These are phyloP conservation scores for Entomortierella beljakovae DNA, from an alignment of 192 early-diverging fungal genomes.

Conservation along the genomic window DNA sequence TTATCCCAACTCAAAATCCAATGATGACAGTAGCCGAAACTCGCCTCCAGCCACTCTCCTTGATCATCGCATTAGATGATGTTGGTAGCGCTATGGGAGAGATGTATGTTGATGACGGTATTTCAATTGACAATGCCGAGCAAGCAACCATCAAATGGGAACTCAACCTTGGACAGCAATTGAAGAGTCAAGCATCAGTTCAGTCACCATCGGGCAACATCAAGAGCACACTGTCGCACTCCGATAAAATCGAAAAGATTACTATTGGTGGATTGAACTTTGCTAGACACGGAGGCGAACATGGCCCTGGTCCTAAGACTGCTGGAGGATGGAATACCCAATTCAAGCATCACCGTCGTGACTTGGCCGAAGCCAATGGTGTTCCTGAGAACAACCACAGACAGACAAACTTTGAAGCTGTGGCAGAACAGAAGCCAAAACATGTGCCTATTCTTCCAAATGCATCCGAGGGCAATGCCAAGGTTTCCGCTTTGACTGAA, in stretches of 20 bases:
- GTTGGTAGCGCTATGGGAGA: constrained; percentile 59
- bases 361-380: neutral
- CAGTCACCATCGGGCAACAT: constrained; percentile 7
- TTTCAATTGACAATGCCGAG: constrained; percentile 2
- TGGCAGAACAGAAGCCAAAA: neutral
- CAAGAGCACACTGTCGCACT: constrained; percentile 1
- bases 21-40: constrained; percentile 61
- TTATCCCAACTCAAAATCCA: constrained; percentile 66
- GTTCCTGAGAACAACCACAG: neutral
- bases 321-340: neutral
- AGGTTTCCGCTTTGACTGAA: neutral
- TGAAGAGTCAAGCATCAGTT: constrained; percentile 12
- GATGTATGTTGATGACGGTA: constrained; percentile 74
- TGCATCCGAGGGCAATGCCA: neutral
- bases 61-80: constrained; percentile 68
- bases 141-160: constrained; percentile 9
- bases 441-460: neutral
- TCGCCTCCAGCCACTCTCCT: constrained; percentile 51
- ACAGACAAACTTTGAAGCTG: neutral
- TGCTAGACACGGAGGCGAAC: constrained; percentile 4
- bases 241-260: constrained; percentile 28
- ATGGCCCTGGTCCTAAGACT: neutral
- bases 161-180: constrained; percentile 12
- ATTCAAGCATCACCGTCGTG: neutral
- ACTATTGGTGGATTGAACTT: constrained; percentile 41